Evolutionary conservation across 192 early-diverging fungal species (phyloP).

Genomic region (Allomyces arbusculus): DNA sequence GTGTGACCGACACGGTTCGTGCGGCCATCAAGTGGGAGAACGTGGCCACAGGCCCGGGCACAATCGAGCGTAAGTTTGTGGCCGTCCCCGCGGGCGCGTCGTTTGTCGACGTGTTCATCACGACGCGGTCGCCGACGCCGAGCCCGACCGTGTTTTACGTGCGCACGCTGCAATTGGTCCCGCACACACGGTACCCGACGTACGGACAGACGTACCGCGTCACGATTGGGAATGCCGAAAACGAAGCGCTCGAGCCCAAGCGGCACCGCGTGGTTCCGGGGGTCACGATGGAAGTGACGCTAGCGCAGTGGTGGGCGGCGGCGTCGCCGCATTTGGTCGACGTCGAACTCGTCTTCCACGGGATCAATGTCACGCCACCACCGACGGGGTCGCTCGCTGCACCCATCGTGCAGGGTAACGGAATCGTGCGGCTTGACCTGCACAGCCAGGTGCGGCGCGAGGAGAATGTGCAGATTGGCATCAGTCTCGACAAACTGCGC

Average conservation of each 20-base stretch:
- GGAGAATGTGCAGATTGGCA: constrained; percentile 32
- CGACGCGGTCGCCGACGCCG: constrained; percentile 5
- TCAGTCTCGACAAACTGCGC: constrained; percentile 37
- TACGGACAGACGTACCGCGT: constrained; percentile 22
- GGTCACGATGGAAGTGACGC: constrained; percentile 52
- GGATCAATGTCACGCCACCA: constrained; percentile 25
- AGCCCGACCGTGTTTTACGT: constrained; percentile 43
- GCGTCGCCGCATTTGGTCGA: constrained; percentile 45
- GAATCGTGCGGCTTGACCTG: constrained; percentile 53
- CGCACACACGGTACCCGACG: constrained; percentile 38
- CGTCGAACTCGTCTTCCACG: constrained; percentile 55
- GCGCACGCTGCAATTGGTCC: constrained; percentile 55
- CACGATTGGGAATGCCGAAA: too few species aligned
- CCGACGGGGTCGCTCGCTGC: constrained; percentile 5
- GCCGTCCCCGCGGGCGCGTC: constrained; percentile 53
- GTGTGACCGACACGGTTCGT: constrained; percentile 13
- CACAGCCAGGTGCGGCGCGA: constrained; percentile 47
- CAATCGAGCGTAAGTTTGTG: constrained; percentile 63
- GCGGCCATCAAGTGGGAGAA: constrained; percentile 29
- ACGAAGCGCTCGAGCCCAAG: constrained; percentile 9
- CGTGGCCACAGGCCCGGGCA: constrained; percentile 51
- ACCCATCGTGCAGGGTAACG: constrained; percentile 18
- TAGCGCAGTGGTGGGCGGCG: constrained; percentile 82
- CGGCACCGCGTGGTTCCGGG: constrained; percentile 41
- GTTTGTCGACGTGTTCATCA: too few species aligned